A percentile compares a stretch with the other conserved stretches of the same genome.
phyloP scores from a whole-genome alignment of 129 eudicot genomes.

The Deinandra increscens region DNA sequence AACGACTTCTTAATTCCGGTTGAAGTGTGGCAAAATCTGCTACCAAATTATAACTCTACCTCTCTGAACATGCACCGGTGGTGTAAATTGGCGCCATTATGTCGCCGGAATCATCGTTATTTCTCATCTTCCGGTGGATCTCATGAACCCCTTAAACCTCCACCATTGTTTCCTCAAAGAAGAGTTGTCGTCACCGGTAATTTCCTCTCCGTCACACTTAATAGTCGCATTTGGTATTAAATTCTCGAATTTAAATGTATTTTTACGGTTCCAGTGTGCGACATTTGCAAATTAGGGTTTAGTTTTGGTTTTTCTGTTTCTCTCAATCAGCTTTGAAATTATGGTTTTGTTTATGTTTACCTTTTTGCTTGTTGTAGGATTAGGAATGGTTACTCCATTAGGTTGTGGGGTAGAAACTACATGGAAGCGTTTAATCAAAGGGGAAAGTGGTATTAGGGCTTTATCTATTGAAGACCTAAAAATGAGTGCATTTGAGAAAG shows the following conservation, averaged over 20 bases:
- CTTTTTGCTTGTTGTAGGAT: slow-evolving; percentile 44
- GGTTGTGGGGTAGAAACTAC: slow-evolving; percentile 94
- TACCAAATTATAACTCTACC: neutral
- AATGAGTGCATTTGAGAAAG: slow-evolving; percentile 67
- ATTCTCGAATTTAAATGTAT: neutral
- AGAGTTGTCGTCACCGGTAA: slow-evolving; percentile 95
- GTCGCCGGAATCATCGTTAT: slow-evolving; percentile 23
- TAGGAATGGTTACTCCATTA: slow-evolving; percentile 97
- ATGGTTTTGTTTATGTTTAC: slow-evolving; percentile 1
- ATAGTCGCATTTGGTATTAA: slow-evolving; percentile 29
- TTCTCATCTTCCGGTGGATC: slow-evolving; percentile 31
- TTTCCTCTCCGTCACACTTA: slow-evolving; percentile 35
- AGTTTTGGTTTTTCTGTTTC: neutral
- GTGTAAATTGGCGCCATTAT: slow-evolving; percentile 18
- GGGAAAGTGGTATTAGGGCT: slow-evolving; percentile 78
- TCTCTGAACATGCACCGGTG: slow-evolving; percentile 34
- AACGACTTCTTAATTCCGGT: neutral
- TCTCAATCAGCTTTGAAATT: neutral
- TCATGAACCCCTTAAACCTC: slow-evolving; percentile 39
- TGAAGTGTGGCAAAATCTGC: neutral
- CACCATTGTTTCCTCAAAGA: slow-evolving; percentile 50
- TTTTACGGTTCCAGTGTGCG: neutral
- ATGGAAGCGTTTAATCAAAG: slow-evolving; percentile 75
- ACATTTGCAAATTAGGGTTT: neutral
- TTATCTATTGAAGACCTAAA: slow-evolving; percentile 62